These are phyloP conservation scores for Anastatica hierochuntica DNA, from an alignment of 345 rosid genomes.

Conservation along the genomic window DNA sequence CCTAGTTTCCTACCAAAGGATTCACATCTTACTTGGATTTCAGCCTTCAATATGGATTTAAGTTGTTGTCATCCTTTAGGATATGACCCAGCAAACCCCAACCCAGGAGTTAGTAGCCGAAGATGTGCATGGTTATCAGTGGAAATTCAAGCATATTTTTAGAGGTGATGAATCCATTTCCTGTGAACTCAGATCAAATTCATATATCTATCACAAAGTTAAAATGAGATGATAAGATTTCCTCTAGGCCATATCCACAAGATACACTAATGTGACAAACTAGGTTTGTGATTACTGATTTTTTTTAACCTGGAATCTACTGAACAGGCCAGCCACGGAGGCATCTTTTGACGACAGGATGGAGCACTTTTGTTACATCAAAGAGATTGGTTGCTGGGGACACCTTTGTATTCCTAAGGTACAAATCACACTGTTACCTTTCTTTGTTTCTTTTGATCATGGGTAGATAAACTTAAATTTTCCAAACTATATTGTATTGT, in stretches of 20 bases:
- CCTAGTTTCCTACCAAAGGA: background rate
- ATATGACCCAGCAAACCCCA: background rate
- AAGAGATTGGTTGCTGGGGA: background rate
- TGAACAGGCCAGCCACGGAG: background rate
- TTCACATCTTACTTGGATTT: background rate
- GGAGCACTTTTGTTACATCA: background rate
- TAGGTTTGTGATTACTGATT: background rate
- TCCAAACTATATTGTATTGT: background rate
- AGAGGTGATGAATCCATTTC: background rate
- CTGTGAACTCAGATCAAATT: background rate
- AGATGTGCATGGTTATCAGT: background rate
- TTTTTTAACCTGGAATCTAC: background rate
- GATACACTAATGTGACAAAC: too few species aligned
- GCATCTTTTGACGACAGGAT: background rate
- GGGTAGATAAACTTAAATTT: too few species aligned
- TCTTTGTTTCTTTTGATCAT: background rate
- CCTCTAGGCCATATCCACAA: too few species aligned
- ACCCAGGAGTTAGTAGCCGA: background rate
- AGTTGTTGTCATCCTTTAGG: background rate
- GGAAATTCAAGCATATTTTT: background rate
- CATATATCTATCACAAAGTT: too few species aligned
- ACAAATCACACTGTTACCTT: background rate
- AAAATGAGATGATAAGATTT: too few species aligned
- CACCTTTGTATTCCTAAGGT: background rate
- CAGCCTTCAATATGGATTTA: background rate